Conservation (phyloP, 1,139 yeast genomes). For the Pichia sp. region DNA sequence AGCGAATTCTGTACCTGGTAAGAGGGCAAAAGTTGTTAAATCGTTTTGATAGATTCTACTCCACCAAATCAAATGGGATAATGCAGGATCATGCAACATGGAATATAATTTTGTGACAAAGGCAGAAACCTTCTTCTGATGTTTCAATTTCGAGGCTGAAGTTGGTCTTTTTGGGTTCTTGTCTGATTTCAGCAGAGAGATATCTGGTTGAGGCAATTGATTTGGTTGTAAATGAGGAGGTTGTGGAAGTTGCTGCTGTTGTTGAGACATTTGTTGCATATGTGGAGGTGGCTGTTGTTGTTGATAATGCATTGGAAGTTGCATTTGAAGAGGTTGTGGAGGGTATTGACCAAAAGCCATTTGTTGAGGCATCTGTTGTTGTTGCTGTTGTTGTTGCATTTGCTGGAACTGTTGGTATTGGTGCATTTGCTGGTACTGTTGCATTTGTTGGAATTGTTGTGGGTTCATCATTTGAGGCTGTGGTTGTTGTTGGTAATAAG, state of each 20-base stretch:
- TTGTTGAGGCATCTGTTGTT: background rate
- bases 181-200: background rate
- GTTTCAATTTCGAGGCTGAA: slow-evolving; percentile 5
- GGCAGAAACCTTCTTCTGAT: slow-evolving; percentile 49
- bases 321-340: no score
- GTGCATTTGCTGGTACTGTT: background rate
- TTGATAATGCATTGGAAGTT: no score
- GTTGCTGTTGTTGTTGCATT: slow-evolving; percentile 4
- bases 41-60: slow-evolving; percentile 54
- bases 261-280: no score
- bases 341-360: background rate
- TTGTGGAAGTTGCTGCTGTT: no score
- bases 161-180: slow-evolving; percentile 6
- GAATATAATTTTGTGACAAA: slow-evolving; percentile 62
- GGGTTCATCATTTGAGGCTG: background rate
- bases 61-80: slow-evolving; percentile 75
- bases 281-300: no score
- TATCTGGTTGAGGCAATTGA: background rate
- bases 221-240: background rate
- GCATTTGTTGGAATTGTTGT: background rate
- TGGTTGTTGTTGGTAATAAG: background rate
- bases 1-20: slow-evolving; percentile 67
- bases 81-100: slow-evolving; percentile 54
- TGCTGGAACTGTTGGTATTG: slow-evolving; percentile 5
- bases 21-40: slow-evolving; percentile 55